Evolutionary conservation across 495 filamentous ascomycete species (phyloP).

Genomic region (Tuber calosporum): DNA sequence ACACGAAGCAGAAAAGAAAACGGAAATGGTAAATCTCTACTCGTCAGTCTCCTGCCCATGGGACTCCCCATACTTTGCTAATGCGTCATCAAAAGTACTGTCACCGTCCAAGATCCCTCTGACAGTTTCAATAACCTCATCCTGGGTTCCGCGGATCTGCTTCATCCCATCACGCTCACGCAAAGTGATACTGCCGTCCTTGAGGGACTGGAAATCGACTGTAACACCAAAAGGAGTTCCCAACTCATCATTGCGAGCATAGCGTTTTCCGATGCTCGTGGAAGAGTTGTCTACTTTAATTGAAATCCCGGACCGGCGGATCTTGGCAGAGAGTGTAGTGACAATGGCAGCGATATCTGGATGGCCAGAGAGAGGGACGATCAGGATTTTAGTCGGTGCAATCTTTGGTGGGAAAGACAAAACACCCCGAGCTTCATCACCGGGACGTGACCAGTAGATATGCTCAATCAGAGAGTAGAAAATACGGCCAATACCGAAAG

Average conservation of each 20-base stretch:
- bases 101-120: conserved; percentile 42
- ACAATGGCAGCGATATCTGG: conserved; percentile 55
- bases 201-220: conserved; percentile 66
- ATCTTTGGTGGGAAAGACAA: conserved; percentile 67
- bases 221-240: conserved; percentile 65
- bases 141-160: conserved; percentile 60
- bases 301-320: conserved; percentile 55
- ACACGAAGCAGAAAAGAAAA: background rate
- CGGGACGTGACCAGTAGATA: conserved; percentile 57
- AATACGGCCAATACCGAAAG: conserved; percentile 64
- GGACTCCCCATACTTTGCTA: conserved; percentile 58
- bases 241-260: conserved; percentile 66
- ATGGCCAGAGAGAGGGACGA: conserved; percentile 63
- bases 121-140: conserved; percentile 59
- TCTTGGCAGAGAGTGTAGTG: conserved; percentile 52
- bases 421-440: conserved; percentile 61
- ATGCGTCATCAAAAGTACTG: conserved; percentile 42
- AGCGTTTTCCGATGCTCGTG: conserved; percentile 67
- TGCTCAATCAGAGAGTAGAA: conserved; percentile 60
- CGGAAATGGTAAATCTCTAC: background rate
- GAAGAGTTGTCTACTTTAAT: conserved; percentile 61
- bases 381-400: conserved; percentile 68
- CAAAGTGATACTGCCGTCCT: conserved; percentile 65
- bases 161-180: conserved; percentile 64
- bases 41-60: conserved; percentile 59